phyloP scores from a whole-genome alignment of 1,284 basidiomycete species.

The Microbotryum violaceum region DNA sequence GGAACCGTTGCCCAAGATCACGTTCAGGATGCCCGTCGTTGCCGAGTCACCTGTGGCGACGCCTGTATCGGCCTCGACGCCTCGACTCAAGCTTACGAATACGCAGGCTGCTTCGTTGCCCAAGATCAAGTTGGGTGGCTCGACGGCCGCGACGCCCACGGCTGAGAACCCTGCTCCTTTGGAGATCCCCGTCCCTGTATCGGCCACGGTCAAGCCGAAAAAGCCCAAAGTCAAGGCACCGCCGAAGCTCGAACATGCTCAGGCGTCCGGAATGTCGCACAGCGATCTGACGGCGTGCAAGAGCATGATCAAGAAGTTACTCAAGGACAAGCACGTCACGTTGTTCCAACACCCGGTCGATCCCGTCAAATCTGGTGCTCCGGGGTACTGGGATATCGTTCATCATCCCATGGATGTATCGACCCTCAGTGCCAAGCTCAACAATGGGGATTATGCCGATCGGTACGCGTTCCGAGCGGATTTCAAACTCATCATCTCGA shows the following conservation, averaged over 20 bases:
- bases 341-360: slow-evolving; percentile 81
- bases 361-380: slow-evolving; percentile 39
- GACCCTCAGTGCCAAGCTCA: slow-evolving; percentile 79
- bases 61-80: background rate
- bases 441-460: slow-evolving; percentile 70
- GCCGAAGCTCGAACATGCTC: slow-evolving; percentile 56
- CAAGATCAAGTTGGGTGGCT: slow-evolving; percentile 21
- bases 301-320: slow-evolving; percentile 71
- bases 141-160: slow-evolving; percentile 2
- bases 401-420: slow-evolving; percentile 91
- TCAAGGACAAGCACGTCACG: slow-evolving; percentile 56
- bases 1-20: slow-evolving; percentile 76
- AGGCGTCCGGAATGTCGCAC: slow-evolving; percentile 69
- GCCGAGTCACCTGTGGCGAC: background rate
- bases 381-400: slow-evolving; percentile 72
- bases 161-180: background rate
- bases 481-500: slow-evolving; percentile 77
- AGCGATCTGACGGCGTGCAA: slow-evolving; percentile 73
- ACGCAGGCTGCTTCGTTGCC: slow-evolving; percentile 6
- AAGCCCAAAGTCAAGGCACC: slow-evolving; percentile 41
- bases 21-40: slow-evolving; percentile 48
- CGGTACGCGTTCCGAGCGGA: slow-evolving; percentile 78
- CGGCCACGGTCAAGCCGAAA: slow-evolving; percentile 31
- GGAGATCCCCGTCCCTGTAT: background rate
- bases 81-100: slow-evolving; percentile 26